Evolutionary conservation across 2,329 filamentous ascomycete genomes (phyloP).

Genomic region (Arthrinium puccinioides): DNA sequence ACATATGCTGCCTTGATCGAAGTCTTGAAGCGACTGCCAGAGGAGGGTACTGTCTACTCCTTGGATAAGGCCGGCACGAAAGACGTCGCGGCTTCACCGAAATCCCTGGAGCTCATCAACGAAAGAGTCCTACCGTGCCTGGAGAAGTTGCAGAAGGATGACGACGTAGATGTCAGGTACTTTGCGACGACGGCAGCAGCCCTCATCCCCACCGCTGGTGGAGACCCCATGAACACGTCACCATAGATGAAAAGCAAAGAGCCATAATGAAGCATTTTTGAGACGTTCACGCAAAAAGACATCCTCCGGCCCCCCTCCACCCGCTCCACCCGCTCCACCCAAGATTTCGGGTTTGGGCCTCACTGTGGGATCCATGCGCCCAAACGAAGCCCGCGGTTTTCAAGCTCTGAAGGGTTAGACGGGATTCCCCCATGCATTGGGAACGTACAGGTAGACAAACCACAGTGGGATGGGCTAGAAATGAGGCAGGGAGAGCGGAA

Average conservation of each 20-base stretch:
- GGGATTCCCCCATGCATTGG: too few species aligned
- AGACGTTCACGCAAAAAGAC: too few species aligned
- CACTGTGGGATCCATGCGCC: too few species aligned
- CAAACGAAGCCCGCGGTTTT: too few species aligned
- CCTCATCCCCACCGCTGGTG: constrained; percentile 39
- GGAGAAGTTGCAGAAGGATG: constrained; percentile 92
- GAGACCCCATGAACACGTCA: constrained; percentile 59
- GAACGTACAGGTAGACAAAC: too few species aligned
- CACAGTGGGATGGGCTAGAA: too few species aligned
- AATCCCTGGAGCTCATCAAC: constrained; percentile 73
- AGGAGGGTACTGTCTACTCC: constrained; percentile 77
- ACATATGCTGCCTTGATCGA: constrained; percentile 87
- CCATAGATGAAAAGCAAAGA: constrained; percentile 43
- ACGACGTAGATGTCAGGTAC: constrained; percentile 96
- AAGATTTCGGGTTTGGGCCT: too few species aligned
- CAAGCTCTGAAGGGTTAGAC: too few species aligned
- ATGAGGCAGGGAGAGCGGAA: too few species aligned
- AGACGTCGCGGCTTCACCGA: constrained; percentile 54
- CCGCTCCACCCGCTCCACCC: too few species aligned
- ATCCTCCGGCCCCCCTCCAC: too few species aligned
- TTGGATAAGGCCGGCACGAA: constrained; percentile 70
- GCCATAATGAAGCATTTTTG: constrained; percentile 15
- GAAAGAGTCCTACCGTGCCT: constrained; percentile 82
- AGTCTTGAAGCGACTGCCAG: constrained; percentile 84
- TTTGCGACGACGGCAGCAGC: constrained; percentile 87